Base-by-base conservation (phyloP, 1,139 yeast genomes). In the Scheffersomyces titani region DNA sequence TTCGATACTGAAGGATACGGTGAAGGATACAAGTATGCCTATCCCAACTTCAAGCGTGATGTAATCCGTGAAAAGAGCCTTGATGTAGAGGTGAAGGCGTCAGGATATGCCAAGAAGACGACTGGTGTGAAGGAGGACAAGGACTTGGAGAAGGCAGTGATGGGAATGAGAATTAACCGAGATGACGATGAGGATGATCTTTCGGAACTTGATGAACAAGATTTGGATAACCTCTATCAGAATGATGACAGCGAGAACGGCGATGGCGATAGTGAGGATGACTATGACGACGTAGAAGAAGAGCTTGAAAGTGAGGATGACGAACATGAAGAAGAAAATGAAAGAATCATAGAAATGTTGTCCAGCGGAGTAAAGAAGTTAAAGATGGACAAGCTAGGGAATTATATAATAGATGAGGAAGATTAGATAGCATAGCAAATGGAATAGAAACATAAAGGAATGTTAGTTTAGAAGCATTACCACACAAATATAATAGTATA, bases 81-180 rank as follows among this genome's bases (percentile, higher is more conserved):
- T 63, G 99, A 94, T 74, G 82, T 87, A 18, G 86, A 88, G 61
- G 96, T 94, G 5, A 88, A 89, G 65, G 99, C 99, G 0, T 91
- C 97, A 1, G 99, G 99, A 1, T 92, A 84, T 70, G 86, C 88
- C 53, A 91, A 88, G 70, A 90, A 90, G 74, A 84, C 83, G 66
- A 74, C 76, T 44, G 83, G 85, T 6, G 78, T 76, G 56, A 85
- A 82, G 57, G 66, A 68, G 55, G 61, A 58, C 54, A 81, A 83
- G 62, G 96, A 90, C 59, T 79, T 92, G 63, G 97, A 92, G 69
- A 82, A 78, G 53, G 97, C 96, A 0, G 86, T 92, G 57, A 73
- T 81, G 65, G 76, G 83, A 55, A 81, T 87, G 96, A 80, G 93
- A 74, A 71, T 72, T 6, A 64, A 67, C 7, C 75, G 68, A 4